Evolutionary conservation across 352 stramenopile genomes (phyloP), one percentile per base, ranked within the genome.

Genomic region (Phytopythium kandeliae): DNA sequence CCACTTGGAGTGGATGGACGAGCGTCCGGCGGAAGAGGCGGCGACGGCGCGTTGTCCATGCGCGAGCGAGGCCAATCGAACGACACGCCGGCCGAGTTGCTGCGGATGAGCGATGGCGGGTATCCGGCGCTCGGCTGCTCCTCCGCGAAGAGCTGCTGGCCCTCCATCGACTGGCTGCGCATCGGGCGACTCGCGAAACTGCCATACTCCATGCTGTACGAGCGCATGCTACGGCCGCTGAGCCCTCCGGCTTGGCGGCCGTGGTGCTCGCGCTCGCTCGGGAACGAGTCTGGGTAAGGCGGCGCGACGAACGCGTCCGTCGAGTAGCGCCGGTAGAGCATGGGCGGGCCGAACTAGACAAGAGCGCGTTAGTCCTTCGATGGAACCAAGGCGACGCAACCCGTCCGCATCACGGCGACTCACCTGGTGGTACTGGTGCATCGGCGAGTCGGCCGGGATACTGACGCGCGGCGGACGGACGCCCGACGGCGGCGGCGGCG

Each of bases 151-250:
- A 87, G 65, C 38, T 84, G 71, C 15, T 74, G 60, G 1, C 75
- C 78, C 52, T 92, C 80, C 57, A 92, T 81, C 19, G 80, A 92
- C 41, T 89, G 78, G 31, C 78, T 92, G 48, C 80, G 78, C 10
- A 85, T 67, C 47, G 69, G 73, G 22, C 76, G 74, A 25, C 69
- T 74, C 24, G 74, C 65, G 17, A 69, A 57, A 28, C 84, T 71
- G 9, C 68, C 60, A 36, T 81, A 86, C 48, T 92, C 81, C 68
- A 89, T 72, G 41, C 78, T 89, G 63, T 89, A 89, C 16, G 81
- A 92, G 4, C 81, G 78, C 38, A 89, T 73, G 6, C 60, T 63
- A 9, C 78, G 76, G 24, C 78, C 65, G 43, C 62, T 60, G 50
- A 81, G 73, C 2, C 40, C 38, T 30, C 42, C 42, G 25, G 57